Base-by-base conservation (phyloP, 2,329 filamentous ascomycete genomes). In the Pestalotiopsis sp. region DNA sequence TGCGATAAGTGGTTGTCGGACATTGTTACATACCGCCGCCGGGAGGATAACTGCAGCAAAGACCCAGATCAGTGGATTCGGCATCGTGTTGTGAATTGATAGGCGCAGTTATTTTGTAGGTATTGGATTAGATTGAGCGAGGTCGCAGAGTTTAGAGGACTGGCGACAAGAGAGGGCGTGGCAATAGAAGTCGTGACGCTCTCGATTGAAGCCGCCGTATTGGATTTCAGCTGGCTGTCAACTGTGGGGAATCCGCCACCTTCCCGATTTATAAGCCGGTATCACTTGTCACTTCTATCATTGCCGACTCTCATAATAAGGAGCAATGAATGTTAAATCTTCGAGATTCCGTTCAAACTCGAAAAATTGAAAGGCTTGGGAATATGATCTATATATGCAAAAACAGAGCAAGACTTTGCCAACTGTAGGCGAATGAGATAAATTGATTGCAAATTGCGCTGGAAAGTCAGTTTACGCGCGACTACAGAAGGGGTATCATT, bases 11-110 rank as follows among this genome's bases (percentile, higher is more conserved):
- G 12, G 23, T 59, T 31, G 57, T 20, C 25, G 23, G 57, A 36
- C 12, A 4, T 59, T 59, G 23, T 20, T 27, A 59, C 57, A 59
- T 59, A 59, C 59, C 31, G 59, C 59, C 20, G 59, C 36, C 25
- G 59, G 59, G 11, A 62, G 12, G 12, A 62, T 14, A 36, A 62
- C n/a, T 36, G 59, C 17, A 14, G 59, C 59, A 20, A 62, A 17
- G 27, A 62, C 27, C 27, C 31, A 62, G 31, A 62, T 20, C 27
- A 62, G n/a, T 38, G 59, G 59, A 20, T 64, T 64, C 62, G 62
- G 62, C 62, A 64, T 64, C 39, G 27, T 39, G 59, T 20, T 14
- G 4, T 11, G 5, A 4, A 27, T 5, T 17, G 23, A 59, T 27
- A 36, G 31, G 31, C 13, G 23, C 27, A 27, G 57, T 14, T 14